Conservation (phyloP, 345 rosid genomes). For the Eucalyptus polybractea region DNA sequence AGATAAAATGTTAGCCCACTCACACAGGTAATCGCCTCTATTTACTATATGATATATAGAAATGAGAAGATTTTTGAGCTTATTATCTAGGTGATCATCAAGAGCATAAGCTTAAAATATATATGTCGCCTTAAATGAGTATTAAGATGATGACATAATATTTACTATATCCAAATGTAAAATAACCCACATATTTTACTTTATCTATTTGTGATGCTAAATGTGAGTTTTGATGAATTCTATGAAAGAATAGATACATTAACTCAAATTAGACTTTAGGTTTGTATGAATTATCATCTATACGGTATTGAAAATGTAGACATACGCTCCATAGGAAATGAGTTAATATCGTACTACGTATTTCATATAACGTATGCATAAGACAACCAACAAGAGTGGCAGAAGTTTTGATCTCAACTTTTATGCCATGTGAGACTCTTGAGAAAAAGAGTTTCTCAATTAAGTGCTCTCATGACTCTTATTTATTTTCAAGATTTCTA, state of each 20-base stretch:
- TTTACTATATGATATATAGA: too few relatives aligned
- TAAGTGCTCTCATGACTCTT: too few relatives aligned
- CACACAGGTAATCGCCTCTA: rapidly evolving
- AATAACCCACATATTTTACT: too few relatives aligned
- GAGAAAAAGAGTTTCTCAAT: rapidly evolving
- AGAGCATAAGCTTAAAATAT: too few relatives aligned
- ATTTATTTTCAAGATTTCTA: too few relatives aligned
- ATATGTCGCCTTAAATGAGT: rapidly evolving
- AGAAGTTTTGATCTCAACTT: too few relatives aligned
- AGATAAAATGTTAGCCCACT: rapidly evolving
- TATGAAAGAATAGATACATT: rapidly evolving
- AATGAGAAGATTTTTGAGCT: rapidly evolving
- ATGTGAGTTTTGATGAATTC: rapidly evolving
- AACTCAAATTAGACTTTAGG: too few relatives aligned
- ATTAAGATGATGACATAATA: rapidly evolving
- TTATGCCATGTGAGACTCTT: too few relatives aligned
- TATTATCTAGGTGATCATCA: rapidly evolving
- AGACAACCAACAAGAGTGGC: rapidly evolving
- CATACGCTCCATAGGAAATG: too few relatives aligned
- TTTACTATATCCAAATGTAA: rapidly evolving
- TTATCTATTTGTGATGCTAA: rapidly evolving
- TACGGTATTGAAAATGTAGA: too few relatives aligned
- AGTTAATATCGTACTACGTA: too few relatives aligned
- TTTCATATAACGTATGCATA: too few relatives aligned
- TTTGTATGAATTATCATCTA: rapidly evolving